Percentiles rank a stretch among this genome's conserved stretches.
Evolutionary conservation across 208 protist species (phyloP).

Genomic region (Acanthamoeba sp.): DNA sequence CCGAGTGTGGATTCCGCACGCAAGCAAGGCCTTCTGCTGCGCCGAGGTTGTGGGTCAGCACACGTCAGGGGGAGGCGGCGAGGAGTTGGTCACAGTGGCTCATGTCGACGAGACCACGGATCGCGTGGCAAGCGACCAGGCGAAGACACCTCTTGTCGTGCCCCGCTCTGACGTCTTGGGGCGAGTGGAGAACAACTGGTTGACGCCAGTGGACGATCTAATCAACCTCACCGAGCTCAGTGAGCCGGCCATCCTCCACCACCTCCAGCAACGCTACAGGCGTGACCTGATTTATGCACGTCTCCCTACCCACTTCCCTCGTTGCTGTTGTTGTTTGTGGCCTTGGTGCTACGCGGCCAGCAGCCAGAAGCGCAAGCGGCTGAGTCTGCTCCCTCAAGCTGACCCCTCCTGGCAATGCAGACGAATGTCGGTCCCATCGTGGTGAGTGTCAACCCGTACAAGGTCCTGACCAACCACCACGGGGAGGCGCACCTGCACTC

Average conservation of each 20-base stretch:
- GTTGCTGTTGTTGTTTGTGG: background rate
- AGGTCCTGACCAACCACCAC: background rate
- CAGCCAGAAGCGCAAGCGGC: no score
- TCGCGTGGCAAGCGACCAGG: background rate
- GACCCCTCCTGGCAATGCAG: no score
- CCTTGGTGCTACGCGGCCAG: no score
- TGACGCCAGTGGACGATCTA: constrained; percentile 89
- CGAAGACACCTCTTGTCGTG: background rate
- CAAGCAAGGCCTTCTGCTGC: background rate
- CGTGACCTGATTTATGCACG: constrained; percentile 51
- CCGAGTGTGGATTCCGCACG: background rate
- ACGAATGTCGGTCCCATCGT: constrained; percentile 7
- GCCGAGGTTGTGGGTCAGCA: background rate
- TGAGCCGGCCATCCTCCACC: constrained; percentile 90
- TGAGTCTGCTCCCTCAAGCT: no score
- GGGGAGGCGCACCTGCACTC: background rate
- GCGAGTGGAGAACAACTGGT: background rate
- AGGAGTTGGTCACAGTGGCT: background rate
- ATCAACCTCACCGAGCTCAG: constrained; percentile 91
- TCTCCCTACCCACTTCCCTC: background rate
- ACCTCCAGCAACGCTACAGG: constrained; percentile 83
- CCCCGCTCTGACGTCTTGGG: background rate
- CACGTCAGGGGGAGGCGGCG: background rate
- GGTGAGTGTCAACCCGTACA: constrained; percentile 4
- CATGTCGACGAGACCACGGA: background rate